Conservation (phyloP, 805 yeast genomes). For the Kazachstania bromeliacearum region DNA sequence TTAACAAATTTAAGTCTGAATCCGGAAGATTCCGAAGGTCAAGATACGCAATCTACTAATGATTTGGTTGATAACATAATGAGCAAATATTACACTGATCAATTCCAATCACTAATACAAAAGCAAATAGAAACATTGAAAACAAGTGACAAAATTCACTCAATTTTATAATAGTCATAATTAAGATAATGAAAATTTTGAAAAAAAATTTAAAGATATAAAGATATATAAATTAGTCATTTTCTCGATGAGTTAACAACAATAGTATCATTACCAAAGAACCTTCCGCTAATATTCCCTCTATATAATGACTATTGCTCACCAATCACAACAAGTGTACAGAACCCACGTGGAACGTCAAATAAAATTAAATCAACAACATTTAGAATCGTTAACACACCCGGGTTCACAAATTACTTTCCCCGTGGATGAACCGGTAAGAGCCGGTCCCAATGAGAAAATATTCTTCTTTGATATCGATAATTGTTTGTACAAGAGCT, state of each 20-base stretch:
- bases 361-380: slow-evolving; percentile 24
- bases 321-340: slow-evolving; percentile 7
- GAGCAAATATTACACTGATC: not conserved
- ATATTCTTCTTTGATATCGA: slow-evolving; percentile 86
- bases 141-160: not conserved
- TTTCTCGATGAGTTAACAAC: too few relatives aligned
- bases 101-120: slow-evolving; percentile 1
- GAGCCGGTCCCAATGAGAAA: slow-evolving; percentile 22
- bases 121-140: too few relatives aligned
- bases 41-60: too few relatives aligned
- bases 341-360: slow-evolving; percentile 17
- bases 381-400: slow-evolving; percentile 27
- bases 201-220: not conserved
- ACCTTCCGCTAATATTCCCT: too few relatives aligned
- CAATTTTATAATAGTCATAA: not conserved
- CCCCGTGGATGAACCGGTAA: slow-evolving; percentile 18
- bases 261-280: too few relatives aligned
- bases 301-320: slow-evolving; percentile 7
- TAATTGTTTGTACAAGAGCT: slow-evolving; percentile 75
- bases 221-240: not conserved
- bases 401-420: slow-evolving; percentile 29
- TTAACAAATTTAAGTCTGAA: too few relatives aligned
- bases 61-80: too few relatives aligned
- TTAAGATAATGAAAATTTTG: not conserved
- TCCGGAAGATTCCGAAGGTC: too few relatives aligned